Conservation (phyloP, 768 basidiomycete genomes). For the Mrakia gelida region DNA sequence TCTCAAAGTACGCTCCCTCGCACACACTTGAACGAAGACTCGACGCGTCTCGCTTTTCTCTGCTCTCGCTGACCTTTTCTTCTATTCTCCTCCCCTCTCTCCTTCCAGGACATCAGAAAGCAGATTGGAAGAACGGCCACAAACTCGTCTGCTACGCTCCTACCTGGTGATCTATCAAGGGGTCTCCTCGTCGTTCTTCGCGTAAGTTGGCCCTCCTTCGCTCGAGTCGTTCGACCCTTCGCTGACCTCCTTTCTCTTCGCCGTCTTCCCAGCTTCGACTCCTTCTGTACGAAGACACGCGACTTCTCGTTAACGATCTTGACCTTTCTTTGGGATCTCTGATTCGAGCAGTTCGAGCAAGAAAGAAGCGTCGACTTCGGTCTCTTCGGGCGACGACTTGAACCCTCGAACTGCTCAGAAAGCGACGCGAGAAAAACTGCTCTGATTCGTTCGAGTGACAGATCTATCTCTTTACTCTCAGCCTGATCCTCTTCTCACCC, state of each 20-base stretch:
- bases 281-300: too few species aligned
- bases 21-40: not conserved
- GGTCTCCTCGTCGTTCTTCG: not conserved
- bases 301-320: too few species aligned
- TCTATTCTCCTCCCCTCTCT: not conserved
- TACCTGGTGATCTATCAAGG: not conserved
- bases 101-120: not conserved
- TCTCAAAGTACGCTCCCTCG: not conserved
- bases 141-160: not conserved
- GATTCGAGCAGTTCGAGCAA: too few species aligned
- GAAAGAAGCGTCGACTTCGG: not conserved
- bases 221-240: not conserved
- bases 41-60: not conserved
- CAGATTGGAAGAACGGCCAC: not conserved
- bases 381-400: not conserved
- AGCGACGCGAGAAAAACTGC: not conserved
- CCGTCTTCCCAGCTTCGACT: too few species aligned
- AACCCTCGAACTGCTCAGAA: not conserved
- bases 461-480: not conserved
- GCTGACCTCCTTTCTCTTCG: too few species aligned
- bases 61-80: not conserved
- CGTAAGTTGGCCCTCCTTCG: not conserved
- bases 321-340: too few species aligned
- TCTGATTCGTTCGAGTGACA: not conserved
- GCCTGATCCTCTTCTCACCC: not conserved